These are phyloP conservation scores for Exophiala viscosa DNA, from an alignment of 2,329 filamentous ascomycete genomes.

Conservation along the genomic window DNA sequence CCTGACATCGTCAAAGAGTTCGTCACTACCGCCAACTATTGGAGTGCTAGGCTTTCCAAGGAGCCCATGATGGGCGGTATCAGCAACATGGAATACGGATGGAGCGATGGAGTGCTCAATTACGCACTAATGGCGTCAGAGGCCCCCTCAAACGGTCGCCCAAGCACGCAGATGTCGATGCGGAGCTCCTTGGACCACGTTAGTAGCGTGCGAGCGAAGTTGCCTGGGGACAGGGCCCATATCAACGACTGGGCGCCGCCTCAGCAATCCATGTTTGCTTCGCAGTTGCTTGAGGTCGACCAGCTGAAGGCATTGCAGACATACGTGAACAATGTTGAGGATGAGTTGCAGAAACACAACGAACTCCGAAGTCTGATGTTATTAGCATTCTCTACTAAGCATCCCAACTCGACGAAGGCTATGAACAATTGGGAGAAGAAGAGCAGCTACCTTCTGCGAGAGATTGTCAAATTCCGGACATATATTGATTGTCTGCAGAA, in stretches of 20 bases:
- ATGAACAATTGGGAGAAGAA: slow-evolving; percentile 98
- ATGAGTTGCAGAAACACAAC: slow-evolving; percentile 82
- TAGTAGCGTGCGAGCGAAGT: slow-evolving; percentile 57
- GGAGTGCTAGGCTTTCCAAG: slow-evolving; percentile 90
- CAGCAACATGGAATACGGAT: slow-evolving; percentile 96
- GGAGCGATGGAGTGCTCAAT: slow-evolving; percentile 79
- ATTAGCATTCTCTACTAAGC: slow-evolving; percentile 80
- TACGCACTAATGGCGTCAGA: slow-evolving; percentile 65
- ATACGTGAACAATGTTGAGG: slow-evolving; percentile 83
- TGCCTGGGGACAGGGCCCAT: slow-evolving; percentile 78
- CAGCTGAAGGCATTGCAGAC: slow-evolving; percentile 70
- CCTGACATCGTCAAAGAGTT: slow-evolving; percentile 93
- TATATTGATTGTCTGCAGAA: slow-evolving; percentile 82
- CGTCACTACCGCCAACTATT: slow-evolving; percentile 92
- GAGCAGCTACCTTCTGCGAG: slow-evolving; percentile 81
- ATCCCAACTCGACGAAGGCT: slow-evolving; percentile 74
- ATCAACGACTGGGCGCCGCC: slow-evolving; percentile 89
- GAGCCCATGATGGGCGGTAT: slow-evolving; percentile 89
- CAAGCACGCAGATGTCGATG: slow-evolving; percentile 59
- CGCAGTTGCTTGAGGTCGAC: slow-evolving; percentile 71
- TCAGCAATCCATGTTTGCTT: slow-evolving; percentile 83
- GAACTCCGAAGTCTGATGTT: slow-evolving; percentile 82
- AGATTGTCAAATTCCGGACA: slow-evolving; percentile 95
- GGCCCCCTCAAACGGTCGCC: slow-evolving; percentile 41
- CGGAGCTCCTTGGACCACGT: slow-evolving; percentile 65